Conservation (phyloP, 2,329 filamentous ascomycete species). For the Thielaviopsis cerberus region DNA sequence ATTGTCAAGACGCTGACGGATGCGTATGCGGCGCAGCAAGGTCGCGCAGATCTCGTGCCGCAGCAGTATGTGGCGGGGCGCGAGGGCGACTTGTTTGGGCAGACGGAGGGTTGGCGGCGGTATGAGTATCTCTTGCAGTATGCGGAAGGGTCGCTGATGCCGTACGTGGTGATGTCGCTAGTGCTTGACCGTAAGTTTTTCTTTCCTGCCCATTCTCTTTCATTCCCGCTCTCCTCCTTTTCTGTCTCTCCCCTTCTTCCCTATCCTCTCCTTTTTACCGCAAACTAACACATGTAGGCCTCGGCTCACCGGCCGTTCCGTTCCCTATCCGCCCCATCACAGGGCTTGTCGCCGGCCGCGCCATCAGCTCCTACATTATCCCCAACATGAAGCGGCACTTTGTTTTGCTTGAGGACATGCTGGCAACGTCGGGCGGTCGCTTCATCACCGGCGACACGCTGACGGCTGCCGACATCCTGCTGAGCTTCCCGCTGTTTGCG, state of each 20-base stretch:
- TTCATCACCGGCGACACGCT: slow-evolving; percentile 32
- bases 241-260: neutral
- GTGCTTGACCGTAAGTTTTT: slow-evolving; percentile 32
- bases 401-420: slow-evolving; percentile 29
- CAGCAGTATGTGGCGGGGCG: slow-evolving; percentile 36
- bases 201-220: no score
- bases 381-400: slow-evolving; percentile 32
- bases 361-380: slow-evolving; percentile 23
- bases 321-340: slow-evolving; percentile 37
- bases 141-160: slow-evolving; percentile 68
- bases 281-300: slow-evolving; percentile 16
- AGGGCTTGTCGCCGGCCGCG: slow-evolving; percentile 24
- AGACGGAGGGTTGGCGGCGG: slow-evolving; percentile 41
- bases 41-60: slow-evolving; percentile 27
- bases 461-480: slow-evolving; percentile 33
- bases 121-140: slow-evolving; percentile 64
- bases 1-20: slow-evolving; percentile 72
- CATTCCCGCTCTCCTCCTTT: neutral
- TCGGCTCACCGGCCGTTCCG: slow-evolving; percentile 29
- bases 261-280: no score
- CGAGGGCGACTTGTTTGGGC: slow-evolving; percentile 37
- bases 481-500: slow-evolving; percentile 34
- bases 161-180: slow-evolving; percentile 43
- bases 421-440: slow-evolving; percentile 25
- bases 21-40: slow-evolving; percentile 24